These are phyloP conservation scores for Microbotryum scabiosae DNA, from an alignment of 1,284 basidiomycete species.

Conservation along the genomic window DNA sequence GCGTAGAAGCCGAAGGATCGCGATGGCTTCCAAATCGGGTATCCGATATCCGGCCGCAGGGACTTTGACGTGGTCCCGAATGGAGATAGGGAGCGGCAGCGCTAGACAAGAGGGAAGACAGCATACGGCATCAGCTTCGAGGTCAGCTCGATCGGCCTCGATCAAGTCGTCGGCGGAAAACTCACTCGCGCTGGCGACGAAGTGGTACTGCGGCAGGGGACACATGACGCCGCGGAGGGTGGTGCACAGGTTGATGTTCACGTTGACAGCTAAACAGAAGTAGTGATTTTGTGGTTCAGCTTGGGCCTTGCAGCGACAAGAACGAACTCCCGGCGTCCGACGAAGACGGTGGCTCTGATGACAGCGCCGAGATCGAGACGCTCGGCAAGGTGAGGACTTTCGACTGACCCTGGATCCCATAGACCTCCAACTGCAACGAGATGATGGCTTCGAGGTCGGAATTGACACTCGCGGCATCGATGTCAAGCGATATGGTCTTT, in stretches of 20 bases:
- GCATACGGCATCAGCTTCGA: not conserved
- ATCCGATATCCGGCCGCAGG: slow-evolving; percentile 76
- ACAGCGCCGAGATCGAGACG: too few species aligned
- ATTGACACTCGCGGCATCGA: slow-evolving; percentile 41
- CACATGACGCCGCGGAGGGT: slow-evolving; percentile 70
- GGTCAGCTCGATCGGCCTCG: not conserved
- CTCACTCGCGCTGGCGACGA: slow-evolving; percentile 51
- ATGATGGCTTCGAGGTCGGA: slow-evolving; percentile 67
- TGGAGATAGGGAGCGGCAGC: slow-evolving; percentile 20
- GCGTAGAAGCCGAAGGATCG: slow-evolving; percentile 64
- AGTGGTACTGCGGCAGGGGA: slow-evolving; percentile 76
- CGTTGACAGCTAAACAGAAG: slow-evolving; percentile 54
- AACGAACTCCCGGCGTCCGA: too few species aligned
- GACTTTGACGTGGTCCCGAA: slow-evolving; percentile 47
- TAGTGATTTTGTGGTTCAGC: too few species aligned
- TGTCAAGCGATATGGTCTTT: not conserved
- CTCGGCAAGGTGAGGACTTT: too few species aligned
- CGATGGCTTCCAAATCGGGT: slow-evolving; percentile 81
- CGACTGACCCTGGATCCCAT: slow-evolving; percentile 50
- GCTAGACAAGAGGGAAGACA: slow-evolving; percentile 4
- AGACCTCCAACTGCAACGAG: slow-evolving; percentile 68
- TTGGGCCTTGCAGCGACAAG: too few species aligned
- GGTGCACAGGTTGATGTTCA: slow-evolving; percentile 62
- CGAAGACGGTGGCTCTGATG: too few species aligned
- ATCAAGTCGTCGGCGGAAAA: not conserved